Percentiles rank a stretch among this genome's conserved stretches.
Evolutionary conservation across 345 rosid genomes (phyloP).

Genomic region (Reutealis trisperma): DNA sequence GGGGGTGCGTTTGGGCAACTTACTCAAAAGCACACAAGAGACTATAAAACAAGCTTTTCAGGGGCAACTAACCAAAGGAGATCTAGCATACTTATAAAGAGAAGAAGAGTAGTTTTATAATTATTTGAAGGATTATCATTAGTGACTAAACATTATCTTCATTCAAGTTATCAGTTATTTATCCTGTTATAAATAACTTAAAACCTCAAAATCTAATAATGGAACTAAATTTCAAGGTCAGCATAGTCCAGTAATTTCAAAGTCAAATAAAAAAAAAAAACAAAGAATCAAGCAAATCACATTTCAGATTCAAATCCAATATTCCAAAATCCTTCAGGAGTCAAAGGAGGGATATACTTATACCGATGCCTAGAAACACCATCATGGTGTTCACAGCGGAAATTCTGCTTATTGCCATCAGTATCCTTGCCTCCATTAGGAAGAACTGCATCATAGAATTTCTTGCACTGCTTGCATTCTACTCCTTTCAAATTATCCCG

Average conservation of each 20-base stretch:
- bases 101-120: background rate
- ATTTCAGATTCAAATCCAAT: conserved; percentile 94
- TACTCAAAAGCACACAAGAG: background rate
- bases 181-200: background rate
- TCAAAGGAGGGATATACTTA: conserved; percentile 75
- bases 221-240: background rate
- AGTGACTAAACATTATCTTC: background rate
- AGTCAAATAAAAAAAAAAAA: background rate
- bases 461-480: conserved; percentile 94
- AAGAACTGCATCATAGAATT: conserved; percentile 90
- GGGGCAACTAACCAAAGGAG: background rate
- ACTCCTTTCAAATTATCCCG: conserved; percentile 69
- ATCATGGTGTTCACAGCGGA: conserved; percentile 87
- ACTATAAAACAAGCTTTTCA: background rate
- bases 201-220: background rate
- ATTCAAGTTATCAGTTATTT: background rate
- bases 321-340: conserved; percentile 97
- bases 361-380: conserved; percentile 94
- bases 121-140: background rate
- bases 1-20: background rate
- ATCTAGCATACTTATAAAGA: background rate
- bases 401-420: conserved; percentile 32
- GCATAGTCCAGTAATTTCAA: background rate
- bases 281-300: conserved; percentile 33
- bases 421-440: conserved; percentile 40